Conservation (phyloP, 2,329 filamentous ascomycete species). For the Colletotrichum gloeosporioides region DNA sequence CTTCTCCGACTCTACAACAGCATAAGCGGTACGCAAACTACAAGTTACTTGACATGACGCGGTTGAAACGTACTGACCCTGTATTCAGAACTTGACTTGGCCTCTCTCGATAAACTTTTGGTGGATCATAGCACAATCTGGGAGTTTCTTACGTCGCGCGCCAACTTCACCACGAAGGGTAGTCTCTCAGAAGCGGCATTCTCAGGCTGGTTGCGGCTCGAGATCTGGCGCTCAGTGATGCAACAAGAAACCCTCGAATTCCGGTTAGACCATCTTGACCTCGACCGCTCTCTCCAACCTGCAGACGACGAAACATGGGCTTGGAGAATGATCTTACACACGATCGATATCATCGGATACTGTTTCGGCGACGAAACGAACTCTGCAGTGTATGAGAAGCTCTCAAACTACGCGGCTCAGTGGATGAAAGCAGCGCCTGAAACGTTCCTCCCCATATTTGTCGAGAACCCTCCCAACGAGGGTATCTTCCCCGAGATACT, state of each 20-base stretch:
- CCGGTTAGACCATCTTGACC: not conserved
- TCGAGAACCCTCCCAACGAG: not conserved
- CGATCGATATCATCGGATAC: constrained; percentile 28
- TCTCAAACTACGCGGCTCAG: constrained; percentile 23
- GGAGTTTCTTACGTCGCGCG: not conserved
- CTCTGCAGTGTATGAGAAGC: constrained; percentile 20
- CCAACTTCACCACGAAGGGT: not conserved
- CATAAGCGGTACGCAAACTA: not conserved
- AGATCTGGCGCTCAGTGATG: not conserved
- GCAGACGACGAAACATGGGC: constrained; percentile 8
- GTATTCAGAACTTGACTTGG: not conserved
- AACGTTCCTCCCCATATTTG: constrained; percentile 29
- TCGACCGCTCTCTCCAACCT: not conserved
- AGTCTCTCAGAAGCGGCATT: not conserved
- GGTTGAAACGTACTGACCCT: not conserved
- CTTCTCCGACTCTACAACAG: not conserved
- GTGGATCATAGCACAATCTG: not conserved
- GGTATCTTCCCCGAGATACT: not conserved
- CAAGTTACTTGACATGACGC: not conserved
- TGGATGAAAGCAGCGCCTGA: constrained; percentile 29
- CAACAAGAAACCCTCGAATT: not conserved
- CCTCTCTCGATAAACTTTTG: not conserved
- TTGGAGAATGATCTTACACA: constrained; percentile 26
- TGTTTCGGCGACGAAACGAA: constrained; percentile 28
- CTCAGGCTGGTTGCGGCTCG: not conserved